These are phyloP conservation scores for Fusarium floridanum DNA, from an alignment of 2,329 filamentous ascomycete species.

Conservation along the genomic window DNA sequence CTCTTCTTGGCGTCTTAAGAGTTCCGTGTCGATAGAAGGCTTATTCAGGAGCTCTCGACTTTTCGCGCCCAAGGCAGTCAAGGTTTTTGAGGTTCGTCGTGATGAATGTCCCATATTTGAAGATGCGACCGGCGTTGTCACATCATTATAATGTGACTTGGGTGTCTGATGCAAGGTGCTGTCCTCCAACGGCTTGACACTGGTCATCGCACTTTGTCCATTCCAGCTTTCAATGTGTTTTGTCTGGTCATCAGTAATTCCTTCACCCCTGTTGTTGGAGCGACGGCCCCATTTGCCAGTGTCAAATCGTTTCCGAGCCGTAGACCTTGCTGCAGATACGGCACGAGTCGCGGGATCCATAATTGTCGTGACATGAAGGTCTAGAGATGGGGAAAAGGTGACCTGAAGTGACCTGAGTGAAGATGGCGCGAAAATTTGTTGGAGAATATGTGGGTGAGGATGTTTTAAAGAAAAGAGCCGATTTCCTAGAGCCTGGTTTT, in stretches of 20 bases:
- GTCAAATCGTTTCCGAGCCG: background rate
- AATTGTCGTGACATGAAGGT: background rate
- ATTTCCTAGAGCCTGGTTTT: background rate
- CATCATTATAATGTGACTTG: background rate
- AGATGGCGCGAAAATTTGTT: background rate
- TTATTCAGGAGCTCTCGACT: background rate
- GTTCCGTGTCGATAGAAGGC: background rate
- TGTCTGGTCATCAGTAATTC: background rate
- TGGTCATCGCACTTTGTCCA: background rate
- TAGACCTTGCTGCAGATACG: background rate
- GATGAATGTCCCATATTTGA: background rate
- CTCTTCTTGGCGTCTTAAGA: background rate
- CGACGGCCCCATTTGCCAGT: background rate
- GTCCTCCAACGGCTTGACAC: background rate
- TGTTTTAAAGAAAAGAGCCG: background rate
- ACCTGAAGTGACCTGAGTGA: background rate
- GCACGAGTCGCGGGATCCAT: background rate
- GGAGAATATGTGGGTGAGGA: background rate
- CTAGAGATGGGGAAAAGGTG: background rate
- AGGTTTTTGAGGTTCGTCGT: background rate
- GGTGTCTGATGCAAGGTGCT: background rate
- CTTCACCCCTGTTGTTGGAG: background rate
- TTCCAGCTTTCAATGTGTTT: background rate
- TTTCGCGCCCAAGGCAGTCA: background rate
- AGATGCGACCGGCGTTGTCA: background rate